phyloP scores from a whole-genome alignment of 352 stramenopile species.

The Phytopythium mirpurense region DNA sequence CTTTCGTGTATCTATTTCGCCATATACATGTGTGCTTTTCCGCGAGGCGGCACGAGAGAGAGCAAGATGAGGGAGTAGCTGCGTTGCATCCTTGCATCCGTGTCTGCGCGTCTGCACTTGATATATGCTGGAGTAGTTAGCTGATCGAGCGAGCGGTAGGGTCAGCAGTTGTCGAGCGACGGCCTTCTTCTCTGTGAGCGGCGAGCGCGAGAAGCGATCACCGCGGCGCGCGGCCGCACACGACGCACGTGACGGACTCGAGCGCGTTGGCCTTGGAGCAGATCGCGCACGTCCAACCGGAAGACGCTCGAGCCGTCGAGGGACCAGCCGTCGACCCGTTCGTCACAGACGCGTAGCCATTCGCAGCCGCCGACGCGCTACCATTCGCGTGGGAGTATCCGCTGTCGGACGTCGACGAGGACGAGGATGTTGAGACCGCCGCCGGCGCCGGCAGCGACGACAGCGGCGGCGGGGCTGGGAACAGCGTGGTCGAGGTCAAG shows the following conservation, averaged over 20 bases:
- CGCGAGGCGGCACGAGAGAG: no score
- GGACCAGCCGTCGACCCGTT: background rate
- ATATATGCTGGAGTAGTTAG: no score
- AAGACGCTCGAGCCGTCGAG: slow-evolving; percentile 1
- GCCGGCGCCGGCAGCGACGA: background rate
- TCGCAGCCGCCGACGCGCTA: no score
- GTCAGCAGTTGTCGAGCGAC: no score
- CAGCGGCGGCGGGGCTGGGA: background rate
- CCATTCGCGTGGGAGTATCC: slow-evolving; percentile 1
- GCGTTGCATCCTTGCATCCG: no score
- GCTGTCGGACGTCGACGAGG: background rate
- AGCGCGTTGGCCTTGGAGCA: slow-evolving; percentile 64
- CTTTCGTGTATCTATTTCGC: background rate
- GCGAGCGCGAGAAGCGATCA: no score
- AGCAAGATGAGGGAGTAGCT: no score
- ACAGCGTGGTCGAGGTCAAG: background rate
- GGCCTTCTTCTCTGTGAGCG: no score
- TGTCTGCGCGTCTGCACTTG: no score
- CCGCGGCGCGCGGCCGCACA: slow-evolving; percentile 59
- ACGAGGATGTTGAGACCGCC: background rate
- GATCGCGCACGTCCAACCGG: slow-evolving; percentile 60
- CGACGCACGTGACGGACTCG: slow-evolving; percentile 47
- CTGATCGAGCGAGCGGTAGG: no score
- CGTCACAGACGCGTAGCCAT: background rate
- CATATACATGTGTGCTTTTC: no score